Evolutionary conservation across 345 rosid genomes (phyloP).

Genomic region (Noccaea bulbosa): DNA sequence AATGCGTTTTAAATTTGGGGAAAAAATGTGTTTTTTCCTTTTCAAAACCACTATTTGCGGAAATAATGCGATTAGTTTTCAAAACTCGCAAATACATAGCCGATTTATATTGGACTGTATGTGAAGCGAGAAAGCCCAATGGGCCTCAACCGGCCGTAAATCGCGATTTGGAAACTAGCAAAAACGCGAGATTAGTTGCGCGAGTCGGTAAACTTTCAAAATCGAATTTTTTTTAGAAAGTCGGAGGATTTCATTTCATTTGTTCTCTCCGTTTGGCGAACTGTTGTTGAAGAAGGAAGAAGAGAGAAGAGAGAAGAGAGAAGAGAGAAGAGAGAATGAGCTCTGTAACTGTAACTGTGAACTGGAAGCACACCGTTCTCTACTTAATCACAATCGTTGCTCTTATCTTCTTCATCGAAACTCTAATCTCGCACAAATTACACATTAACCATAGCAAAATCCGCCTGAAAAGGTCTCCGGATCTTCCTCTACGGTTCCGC

Average conservation of each 20-base stretch:
- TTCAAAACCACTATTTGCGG: too few species aligned
- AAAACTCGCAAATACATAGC: too few species aligned
- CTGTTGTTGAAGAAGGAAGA: background rate
- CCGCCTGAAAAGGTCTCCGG: conserved; percentile 57
- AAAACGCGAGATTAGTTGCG: background rate
- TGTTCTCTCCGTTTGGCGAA: conserved; percentile 4
- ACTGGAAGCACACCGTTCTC: conserved; percentile 52
- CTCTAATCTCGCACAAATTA: conserved; percentile 48
- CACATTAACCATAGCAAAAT: conserved; percentile 48
- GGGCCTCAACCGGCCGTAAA: background rate
- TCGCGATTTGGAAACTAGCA: background rate
- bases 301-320: too few species aligned
- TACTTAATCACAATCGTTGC: conserved; percentile 47
- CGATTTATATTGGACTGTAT: background rate
- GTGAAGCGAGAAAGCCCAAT: conserved; percentile 23
- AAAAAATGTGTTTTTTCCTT: background rate
- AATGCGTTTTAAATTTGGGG: conserved; percentile 22
- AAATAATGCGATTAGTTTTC: too few species aligned
- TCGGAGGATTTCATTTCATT: background rate
- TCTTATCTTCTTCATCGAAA: conserved; percentile 54
- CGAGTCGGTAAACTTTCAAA: too few species aligned
- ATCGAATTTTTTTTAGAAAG: conserved; percentile 4
- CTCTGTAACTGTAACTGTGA: conserved; percentile 2
- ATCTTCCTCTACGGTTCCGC: conserved; percentile 80
- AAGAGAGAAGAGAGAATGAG: conserved; percentile 33